These are phyloP conservation scores for Pyrrhoderma noxium DNA, from an alignment of 1,284 basidiomycete species.

Conservation along the genomic window DNA sequence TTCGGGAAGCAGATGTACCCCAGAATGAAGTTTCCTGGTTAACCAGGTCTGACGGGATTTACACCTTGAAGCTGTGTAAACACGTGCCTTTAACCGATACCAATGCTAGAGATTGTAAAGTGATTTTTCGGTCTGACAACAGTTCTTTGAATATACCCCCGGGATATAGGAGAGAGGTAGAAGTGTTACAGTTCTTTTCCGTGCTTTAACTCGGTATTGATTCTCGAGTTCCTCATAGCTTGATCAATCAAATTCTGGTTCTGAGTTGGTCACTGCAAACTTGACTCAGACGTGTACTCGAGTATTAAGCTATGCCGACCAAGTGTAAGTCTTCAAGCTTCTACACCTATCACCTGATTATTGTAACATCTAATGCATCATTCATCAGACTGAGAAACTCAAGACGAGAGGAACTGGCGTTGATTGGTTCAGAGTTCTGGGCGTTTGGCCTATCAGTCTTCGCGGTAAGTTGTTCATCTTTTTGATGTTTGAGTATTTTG, in stretches of 20 bases:
- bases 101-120: slow-evolving; percentile 22
- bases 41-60: slow-evolving; percentile 27
- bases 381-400: slow-evolving; percentile 37
- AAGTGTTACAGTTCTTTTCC: not conserved
- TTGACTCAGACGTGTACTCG: slow-evolving; percentile 36
- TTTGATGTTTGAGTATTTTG: not conserved
- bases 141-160: slow-evolving; percentile 14
- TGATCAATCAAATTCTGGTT: not conserved
- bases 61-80: slow-evolving; percentile 38
- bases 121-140: slow-evolving; percentile 21
- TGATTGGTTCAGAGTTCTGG: slow-evolving; percentile 51
- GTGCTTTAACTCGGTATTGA: not conserved
- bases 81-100: slow-evolving; percentile 31
- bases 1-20: slow-evolving; percentile 33
- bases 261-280: too few relatives aligned
- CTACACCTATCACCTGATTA: not conserved
- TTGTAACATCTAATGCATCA: not conserved
- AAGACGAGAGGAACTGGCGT: slow-evolving; percentile 43
- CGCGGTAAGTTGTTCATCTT: slow-evolving; percentile 25
- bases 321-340: slow-evolving; percentile 10
- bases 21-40: slow-evolving; percentile 34
- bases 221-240: not conserved
- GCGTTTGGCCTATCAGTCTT: slow-evolving; percentile 46
- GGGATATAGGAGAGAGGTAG: slow-evolving; percentile 16
- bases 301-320: slow-evolving; percentile 36